These are phyloP conservation scores for Agastache rugosa DNA, from an alignment of 257 asterid genomes.

Conservation along the genomic window DNA sequence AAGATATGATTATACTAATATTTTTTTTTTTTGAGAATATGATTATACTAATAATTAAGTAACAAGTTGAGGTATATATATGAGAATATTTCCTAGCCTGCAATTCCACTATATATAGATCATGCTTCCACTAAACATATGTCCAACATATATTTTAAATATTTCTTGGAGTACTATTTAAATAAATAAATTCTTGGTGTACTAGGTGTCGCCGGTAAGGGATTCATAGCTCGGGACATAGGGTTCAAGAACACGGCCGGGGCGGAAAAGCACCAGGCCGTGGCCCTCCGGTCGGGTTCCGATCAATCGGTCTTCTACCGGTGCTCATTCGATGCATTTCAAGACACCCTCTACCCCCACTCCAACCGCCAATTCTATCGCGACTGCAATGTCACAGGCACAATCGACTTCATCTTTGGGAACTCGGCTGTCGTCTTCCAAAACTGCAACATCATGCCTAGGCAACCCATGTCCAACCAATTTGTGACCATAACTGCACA, in stretches of 20 bases:
- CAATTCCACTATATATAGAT: neutral
- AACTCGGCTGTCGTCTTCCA: slow-evolving; percentile 72
- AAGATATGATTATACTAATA: slow-evolving; percentile 11
- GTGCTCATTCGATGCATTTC: slow-evolving; percentile 66
- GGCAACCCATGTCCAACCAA: slow-evolving; percentile 70
- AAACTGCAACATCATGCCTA: slow-evolving; percentile 68
- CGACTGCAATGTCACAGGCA: slow-evolving; percentile 71
- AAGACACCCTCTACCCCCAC: slow-evolving; percentile 85
- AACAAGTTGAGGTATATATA: neutral
- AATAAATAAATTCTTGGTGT: neutral
- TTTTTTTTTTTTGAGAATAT: no score
- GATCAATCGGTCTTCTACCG: slow-evolving; percentile 59
- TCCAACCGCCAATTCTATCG: slow-evolving; percentile 84
- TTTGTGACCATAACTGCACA: slow-evolving; percentile 83
- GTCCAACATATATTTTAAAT: neutral
- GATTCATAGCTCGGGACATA: slow-evolving; percentile 72
- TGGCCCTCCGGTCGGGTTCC: slow-evolving; percentile 69
- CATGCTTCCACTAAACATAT: no score
- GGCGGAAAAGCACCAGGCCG: slow-evolving; percentile 73
- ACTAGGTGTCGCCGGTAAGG: slow-evolving; percentile 61
- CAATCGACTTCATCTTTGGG: slow-evolving; percentile 85
- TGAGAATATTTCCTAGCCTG: neutral
- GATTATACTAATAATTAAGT: neutral
- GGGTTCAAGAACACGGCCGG: slow-evolving; percentile 76
- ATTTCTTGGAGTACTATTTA: neutral